A percentile compares a stretch with the other conserved stretches of the same genome.
phyloP scores from a whole-genome alignment of 257 asterid genomes.

The Nicotiana otophora region DNA sequence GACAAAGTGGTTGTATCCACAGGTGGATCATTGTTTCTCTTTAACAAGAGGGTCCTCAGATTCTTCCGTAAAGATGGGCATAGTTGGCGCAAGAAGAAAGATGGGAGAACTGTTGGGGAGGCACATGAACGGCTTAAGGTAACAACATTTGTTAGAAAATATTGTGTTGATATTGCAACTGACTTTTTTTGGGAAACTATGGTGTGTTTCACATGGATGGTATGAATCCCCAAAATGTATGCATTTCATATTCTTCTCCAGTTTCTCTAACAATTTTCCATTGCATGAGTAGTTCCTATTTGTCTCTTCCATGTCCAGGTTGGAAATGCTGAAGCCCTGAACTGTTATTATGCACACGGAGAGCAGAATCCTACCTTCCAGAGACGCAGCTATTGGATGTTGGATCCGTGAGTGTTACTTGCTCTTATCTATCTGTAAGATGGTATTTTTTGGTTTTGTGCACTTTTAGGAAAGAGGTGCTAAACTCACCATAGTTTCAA shows the following conservation, averaged over 20 bases:
- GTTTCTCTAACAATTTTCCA: not conserved
- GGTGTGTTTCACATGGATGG: not conserved
- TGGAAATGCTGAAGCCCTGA: constrained; percentile 81
- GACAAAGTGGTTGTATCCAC: constrained; percentile 14
- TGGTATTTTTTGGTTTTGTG: not conserved
- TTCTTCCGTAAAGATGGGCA: constrained; percentile 94
- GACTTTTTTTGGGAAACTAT: not conserved
- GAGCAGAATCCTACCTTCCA: constrained; percentile 71
- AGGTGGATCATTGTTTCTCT: constrained; percentile 85
- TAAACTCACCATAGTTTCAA: not conserved
- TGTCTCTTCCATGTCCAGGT: constrained; percentile 49
- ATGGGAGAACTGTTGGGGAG: constrained; percentile 87
- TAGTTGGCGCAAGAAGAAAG: constrained; percentile 88
- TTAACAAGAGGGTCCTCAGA: constrained; percentile 74
- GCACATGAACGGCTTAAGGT: constrained; percentile 99
- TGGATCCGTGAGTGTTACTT: constrained; percentile 69
- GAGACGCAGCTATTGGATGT: constrained; percentile 97
- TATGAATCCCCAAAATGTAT: not conserved
- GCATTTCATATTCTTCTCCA: not conserved
- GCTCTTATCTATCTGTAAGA: not conserved
- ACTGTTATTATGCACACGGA: constrained; percentile 96
- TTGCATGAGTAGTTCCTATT: constrained; percentile 18
- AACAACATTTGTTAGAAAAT: not conserved
- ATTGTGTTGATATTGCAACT: not conserved
- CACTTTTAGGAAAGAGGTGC: not conserved